Percentiles rank a stretch among this genome's conserved stretches.
These are phyloP conservation scores for Leccinellum albellum DNA, from an alignment of 768 basidiomycete species.

Conservation along the genomic window DNA sequence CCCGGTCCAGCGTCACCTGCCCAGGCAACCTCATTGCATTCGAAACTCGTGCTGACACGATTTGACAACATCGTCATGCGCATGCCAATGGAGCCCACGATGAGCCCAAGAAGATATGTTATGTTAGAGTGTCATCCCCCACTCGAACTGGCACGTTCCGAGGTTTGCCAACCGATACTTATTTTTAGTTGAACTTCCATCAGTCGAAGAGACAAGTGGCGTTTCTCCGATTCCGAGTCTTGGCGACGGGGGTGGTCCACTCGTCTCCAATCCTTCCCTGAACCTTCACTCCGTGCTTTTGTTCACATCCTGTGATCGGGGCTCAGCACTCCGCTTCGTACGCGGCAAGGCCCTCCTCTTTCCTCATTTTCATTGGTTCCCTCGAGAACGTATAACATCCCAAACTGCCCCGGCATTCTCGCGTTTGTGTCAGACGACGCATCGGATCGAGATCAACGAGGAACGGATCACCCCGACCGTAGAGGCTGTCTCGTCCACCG, in stretches of 20 bases:
- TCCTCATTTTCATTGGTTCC: not conserved
- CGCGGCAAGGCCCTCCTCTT: too few species aligned
- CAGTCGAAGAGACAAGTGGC: slow-evolving; percentile 6
- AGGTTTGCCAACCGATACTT: not conserved
- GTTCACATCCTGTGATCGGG: not conserved
- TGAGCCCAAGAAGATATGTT: not conserved
- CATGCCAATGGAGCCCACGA: not conserved
- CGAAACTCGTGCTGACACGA: not conserved
- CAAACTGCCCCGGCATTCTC: not conserved
- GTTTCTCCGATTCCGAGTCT: not conserved
- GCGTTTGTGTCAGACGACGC: not conserved
- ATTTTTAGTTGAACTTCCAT: not conserved
- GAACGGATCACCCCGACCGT: not conserved
- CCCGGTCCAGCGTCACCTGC: not conserved
- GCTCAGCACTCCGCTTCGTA: not conserved
- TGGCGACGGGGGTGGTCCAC: not conserved
- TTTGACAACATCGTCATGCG: not conserved
- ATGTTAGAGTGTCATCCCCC: not conserved
- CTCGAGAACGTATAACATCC: not conserved
- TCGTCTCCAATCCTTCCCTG: not conserved
- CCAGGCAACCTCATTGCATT: not conserved
- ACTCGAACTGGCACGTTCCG: not conserved
- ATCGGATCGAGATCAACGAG: not conserved
- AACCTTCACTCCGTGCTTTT: not conserved
- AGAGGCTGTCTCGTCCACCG: not conserved